Conservation (phyloP, 257 asterid genomes). For the Solanum tarijense region DNA sequence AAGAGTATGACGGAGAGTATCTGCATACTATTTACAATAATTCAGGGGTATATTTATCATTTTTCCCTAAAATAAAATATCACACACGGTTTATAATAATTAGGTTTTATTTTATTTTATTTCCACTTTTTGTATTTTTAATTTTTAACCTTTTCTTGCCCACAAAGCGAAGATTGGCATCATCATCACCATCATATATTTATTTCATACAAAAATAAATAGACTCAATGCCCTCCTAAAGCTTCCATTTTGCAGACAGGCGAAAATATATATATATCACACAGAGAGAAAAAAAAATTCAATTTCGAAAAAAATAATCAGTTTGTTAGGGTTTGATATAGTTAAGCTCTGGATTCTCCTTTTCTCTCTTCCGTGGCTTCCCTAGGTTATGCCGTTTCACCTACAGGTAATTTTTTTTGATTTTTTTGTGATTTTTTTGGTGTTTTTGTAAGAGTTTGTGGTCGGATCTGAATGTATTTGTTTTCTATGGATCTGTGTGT, state of each 20-base stretch:
- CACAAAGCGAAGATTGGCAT: slow-evolving; percentile 5
- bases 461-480: neutral
- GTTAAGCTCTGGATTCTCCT: neutral
- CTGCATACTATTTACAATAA: too few relatives aligned
- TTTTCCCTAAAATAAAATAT: neutral
- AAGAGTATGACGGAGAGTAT: too few relatives aligned
- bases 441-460: neutral
- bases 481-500: neutral
- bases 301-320: neutral
- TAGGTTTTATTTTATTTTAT: neutral
- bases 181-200: neutral
- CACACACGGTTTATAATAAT: neutral
- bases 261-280: neutral
- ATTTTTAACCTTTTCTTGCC: neutral
- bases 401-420: neutral
- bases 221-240: neutral
- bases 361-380: slow-evolving; percentile 2
- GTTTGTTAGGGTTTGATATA: neutral
- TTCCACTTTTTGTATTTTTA: neutral
- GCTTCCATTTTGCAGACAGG: neutral
- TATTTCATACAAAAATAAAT: neutral
- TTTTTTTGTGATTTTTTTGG: neutral
- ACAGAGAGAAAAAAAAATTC: neutral
- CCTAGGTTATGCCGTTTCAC: neutral
- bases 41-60: too few relatives aligned